Base-by-base conservation (phyloP, 257 asterid species). In the Solanum piurae region DNA sequence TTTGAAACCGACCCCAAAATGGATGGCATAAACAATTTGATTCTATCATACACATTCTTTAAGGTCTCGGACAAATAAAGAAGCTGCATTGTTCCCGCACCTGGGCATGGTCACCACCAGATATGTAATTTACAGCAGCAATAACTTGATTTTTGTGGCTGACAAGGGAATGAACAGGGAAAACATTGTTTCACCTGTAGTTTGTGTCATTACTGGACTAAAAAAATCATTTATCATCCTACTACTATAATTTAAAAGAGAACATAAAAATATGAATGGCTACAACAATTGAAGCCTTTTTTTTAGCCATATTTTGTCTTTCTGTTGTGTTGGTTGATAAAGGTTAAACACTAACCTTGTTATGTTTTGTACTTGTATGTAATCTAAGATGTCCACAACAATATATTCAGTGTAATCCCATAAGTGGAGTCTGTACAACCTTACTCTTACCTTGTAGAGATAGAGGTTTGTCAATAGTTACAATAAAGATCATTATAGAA, bases 11-110 rank as follows among this genome's bases (percentile, higher is more conserved):
- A 96, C 89, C 98, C 98, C 23, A 94, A 85, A 90, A 96, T 95
- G 99, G 98, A 94, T 87, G 98, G 99, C 74, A 93, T 96, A 91
- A 96, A 95, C 94, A 95, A 94, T 92, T 16, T 95, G 72, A 96
- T 96, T 44, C 94, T 96, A 40, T 96, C 99, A 2, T 96, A 95
- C 90, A 93, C 99, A 85, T 96, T 96, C 88, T 96, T 96, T 88
- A 94, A 94, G 90, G 94, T 94, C 64, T 86, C 98, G 9, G 95
- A 94, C 55, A 94, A 94, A 71, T 90, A 93, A 58, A 72, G 87
- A 85, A 42, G 84, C 52, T 27, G 84, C 36, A 21, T 36, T 21
- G 31, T 31, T 74, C 31, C 9, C 5, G 18, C 40, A 36, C 31
- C 18, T 37, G 37, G 36, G 40, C 1, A 0, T 18, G 33, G 85